These are phyloP conservation scores for Aspergillus bertholletiae DNA, from an alignment of 495 filamentous ascomycete genomes.

Conservation along the genomic window DNA sequence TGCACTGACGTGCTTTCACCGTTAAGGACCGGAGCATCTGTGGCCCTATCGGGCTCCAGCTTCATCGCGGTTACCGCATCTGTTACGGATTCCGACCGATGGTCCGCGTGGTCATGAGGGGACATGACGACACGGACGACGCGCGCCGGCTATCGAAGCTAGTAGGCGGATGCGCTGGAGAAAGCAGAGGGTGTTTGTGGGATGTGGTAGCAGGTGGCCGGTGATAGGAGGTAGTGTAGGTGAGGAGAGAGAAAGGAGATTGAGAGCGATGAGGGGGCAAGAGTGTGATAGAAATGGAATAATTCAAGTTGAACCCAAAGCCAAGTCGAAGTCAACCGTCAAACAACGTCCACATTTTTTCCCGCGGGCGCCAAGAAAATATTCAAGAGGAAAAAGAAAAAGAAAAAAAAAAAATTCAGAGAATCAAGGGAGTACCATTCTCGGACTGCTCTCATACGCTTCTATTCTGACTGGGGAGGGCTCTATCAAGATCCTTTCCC, in stretches of 20 bases:
- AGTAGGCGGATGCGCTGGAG: conserved; percentile 11
- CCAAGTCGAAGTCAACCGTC: conserved; percentile 5
- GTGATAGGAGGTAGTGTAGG: background rate
- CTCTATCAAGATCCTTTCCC: background rate
- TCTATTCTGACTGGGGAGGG: background rate
- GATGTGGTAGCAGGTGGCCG: background rate
- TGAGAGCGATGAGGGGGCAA: background rate
- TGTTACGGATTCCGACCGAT: conserved; percentile 32
- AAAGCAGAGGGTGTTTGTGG: conserved; percentile 5
- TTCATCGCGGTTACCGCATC: conserved; percentile 40
- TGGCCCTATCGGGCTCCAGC: conserved; percentile 23
- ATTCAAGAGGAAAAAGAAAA: background rate
- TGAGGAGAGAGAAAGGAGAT: background rate
- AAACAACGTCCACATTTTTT: conserved; percentile 8
- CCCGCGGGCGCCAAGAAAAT: conserved; percentile 10
- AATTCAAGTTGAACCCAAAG: conserved; percentile 1
- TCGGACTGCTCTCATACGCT: background rate
- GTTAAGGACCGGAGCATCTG: conserved; percentile 18
- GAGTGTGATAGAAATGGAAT: conserved; percentile 3
- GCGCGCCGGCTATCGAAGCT: conserved; percentile 18
- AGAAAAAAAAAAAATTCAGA: background rate
- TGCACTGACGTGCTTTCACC: conserved; percentile 15
- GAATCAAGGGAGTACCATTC: background rate
- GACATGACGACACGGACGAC: conserved; percentile 46
- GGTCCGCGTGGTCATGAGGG: conserved; percentile 44